phyloP scores from a whole-genome alignment of 192 early-diverging fungal genomes.

The Pilobolus umbonatus region DNA sequence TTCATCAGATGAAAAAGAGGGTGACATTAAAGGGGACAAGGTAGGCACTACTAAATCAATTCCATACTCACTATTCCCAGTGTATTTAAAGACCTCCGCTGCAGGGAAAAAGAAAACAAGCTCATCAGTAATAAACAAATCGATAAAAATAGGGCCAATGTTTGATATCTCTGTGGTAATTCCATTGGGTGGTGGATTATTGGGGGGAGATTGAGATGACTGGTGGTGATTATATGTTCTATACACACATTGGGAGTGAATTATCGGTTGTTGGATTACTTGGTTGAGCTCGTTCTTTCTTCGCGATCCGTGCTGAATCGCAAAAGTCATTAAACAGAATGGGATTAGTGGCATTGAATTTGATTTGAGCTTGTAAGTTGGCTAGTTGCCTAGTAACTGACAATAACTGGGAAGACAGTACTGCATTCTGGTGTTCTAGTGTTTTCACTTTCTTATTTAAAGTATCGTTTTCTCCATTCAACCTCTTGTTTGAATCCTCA shows the following conservation, averaged over 20 bases:
- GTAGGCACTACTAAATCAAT: neutral
- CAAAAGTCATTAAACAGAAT: constrained; percentile 43
- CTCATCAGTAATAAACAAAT: neutral
- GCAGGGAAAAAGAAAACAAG: constrained; percentile 30
- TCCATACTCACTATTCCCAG: constrained; percentile 5
- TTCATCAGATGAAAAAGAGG: constrained; percentile 25
- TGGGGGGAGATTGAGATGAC: neutral
- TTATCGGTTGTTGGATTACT: neutral
- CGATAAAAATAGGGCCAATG: neutral
- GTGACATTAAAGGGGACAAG: constrained; percentile 21
- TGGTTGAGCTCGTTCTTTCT: neutral
- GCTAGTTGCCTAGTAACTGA: constrained; percentile 30
- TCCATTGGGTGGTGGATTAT: constrained; percentile 40
- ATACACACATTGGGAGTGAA: neutral
- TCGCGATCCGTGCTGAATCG: constrained; percentile 49
- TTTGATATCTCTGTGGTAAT: neutral
- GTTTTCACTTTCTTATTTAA: constrained; percentile 44
- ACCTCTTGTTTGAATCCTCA: constrained; percentile 45
- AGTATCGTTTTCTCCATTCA: constrained; percentile 46
- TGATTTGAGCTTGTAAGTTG: constrained; percentile 36
- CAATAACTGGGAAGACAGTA: constrained; percentile 29
- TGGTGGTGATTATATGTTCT: neutral
- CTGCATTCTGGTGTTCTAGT: constrained; percentile 46
- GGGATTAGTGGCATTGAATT: constrained; percentile 30
- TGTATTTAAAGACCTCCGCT: constrained; percentile 35